phyloP scores from a whole-genome alignment of 73 alveolate species.

The Tetrahymena thermophila region DNA sequence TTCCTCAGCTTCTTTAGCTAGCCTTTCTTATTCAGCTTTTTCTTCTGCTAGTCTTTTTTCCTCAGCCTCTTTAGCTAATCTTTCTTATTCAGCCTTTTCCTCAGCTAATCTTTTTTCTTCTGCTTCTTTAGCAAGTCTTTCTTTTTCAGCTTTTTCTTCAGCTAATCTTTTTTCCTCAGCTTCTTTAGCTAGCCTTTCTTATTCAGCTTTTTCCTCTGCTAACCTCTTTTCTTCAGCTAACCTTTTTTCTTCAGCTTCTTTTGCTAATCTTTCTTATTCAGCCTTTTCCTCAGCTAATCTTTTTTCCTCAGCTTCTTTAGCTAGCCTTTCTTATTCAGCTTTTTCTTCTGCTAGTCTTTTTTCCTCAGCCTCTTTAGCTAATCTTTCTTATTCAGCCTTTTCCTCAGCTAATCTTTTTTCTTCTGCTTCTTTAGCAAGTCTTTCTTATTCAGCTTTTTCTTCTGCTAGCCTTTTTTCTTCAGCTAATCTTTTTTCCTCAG shows the following conservation, averaged over 20 bases:
- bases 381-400: background rate
- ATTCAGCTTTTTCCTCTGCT: background rate
- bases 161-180: background rate
- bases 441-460: background rate
- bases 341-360: background rate
- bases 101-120: background rate
- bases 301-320: background rate
- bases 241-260: background rate
- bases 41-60: too few species aligned
- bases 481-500: background rate
- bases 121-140: background rate
- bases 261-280: background rate
- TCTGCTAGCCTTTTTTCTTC: background rate
- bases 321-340: background rate
- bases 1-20: too few species aligned
- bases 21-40: too few species aligned
- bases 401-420: background rate
- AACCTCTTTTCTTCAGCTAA: background rate
- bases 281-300: background rate
- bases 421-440: background rate
- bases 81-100: too few species aligned
- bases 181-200: background rate
- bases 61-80: too few species aligned
- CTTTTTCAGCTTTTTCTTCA: background rate
- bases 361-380: background rate